These are phyloP conservation scores for Xylariaceae sp. DNA, from an alignment of 2,329 filamentous ascomycete genomes.

Conservation along the genomic window DNA sequence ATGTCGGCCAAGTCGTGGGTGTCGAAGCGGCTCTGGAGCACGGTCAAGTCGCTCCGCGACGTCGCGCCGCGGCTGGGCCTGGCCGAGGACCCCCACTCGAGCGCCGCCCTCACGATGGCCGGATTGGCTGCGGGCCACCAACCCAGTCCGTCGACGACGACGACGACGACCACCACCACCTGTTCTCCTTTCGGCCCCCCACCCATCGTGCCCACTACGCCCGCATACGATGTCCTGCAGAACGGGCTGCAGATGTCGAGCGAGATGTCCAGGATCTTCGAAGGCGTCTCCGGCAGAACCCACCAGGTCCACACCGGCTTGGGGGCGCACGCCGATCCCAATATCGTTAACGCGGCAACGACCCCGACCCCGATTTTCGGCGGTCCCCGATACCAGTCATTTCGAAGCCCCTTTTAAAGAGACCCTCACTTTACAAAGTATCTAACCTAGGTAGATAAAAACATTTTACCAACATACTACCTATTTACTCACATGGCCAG, in stretches of 20 bases:
- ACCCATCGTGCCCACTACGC: conserved; percentile 16
- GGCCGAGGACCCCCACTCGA: conserved; percentile 46
- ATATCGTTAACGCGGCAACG: conserved; percentile 9
- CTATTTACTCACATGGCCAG: too few species aligned
- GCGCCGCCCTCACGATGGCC: conserved; percentile 50
- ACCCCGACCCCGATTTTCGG: conserved; percentile 1
- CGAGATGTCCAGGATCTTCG: conserved; percentile 48
- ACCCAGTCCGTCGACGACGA: conserved; percentile 14
- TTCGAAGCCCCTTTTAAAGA: background rate
- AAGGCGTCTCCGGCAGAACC: conserved; percentile 32
- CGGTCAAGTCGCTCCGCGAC: conserved; percentile 64
- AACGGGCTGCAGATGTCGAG: conserved; percentile 48
- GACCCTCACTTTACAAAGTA: too few species aligned
- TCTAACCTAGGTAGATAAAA: too few species aligned
- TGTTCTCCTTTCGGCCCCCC: conserved; percentile 15
- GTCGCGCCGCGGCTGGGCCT: conserved; percentile 66
- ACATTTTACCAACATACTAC: too few species aligned
- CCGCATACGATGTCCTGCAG: conserved; percentile 17
- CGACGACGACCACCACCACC: too few species aligned
- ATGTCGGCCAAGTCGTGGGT: conserved; percentile 67
- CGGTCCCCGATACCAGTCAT: background rate
- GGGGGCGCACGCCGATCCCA: conserved; percentile 11
- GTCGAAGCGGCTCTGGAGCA: conserved; percentile 67
- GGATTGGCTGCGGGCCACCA: conserved; percentile 43
- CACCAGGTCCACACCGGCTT: conserved; percentile 10